Percentiles rank a stretch among this genome's conserved stretches.
These are phyloP conservation scores for Solanum rostratum DNA, from an alignment of 257 asterid species.

Conservation along the genomic window DNA sequence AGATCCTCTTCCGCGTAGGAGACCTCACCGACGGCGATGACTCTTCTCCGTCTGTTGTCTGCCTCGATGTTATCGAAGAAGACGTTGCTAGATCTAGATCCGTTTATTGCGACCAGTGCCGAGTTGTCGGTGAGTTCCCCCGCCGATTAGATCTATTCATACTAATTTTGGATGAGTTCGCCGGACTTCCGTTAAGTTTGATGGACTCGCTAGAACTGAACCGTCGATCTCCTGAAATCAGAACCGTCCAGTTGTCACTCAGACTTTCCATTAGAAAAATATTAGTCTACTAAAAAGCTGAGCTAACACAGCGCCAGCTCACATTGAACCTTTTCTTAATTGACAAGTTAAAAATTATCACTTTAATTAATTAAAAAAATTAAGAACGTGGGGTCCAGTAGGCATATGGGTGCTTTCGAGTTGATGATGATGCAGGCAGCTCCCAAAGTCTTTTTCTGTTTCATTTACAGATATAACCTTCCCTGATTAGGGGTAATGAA, in stretches of 20 bases:
- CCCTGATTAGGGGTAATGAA: neutral
- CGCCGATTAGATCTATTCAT: constrained; percentile 6
- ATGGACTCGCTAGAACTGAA: neutral
- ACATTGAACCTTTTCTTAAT: neutral
- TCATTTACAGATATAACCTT: neutral
- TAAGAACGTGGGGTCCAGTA: neutral
- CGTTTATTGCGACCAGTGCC: constrained; percentile 94
- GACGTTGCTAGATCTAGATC: constrained; percentile 90
- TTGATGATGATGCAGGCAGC: neutral
- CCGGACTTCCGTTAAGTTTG: neutral
- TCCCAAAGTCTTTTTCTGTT: neutral
- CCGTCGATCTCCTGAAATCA: neutral
- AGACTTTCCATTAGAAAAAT: neutral
- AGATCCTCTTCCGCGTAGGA: constrained; percentile 76
- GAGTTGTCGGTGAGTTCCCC: constrained; percentile 90
- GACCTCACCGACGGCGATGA: constrained; percentile 37
- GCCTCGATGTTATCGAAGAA: constrained; percentile 83
- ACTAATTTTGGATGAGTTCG: neutral
- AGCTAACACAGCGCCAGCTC: neutral
- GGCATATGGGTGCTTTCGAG: neutral
- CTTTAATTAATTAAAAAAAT: neutral
- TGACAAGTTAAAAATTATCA: neutral
- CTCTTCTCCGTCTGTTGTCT: constrained; percentile 39
- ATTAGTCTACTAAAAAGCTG: neutral
- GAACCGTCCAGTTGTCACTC: neutral